Base-by-base conservation (phyloP, 78 protist species). In the Diacronema lutheri region DNA sequence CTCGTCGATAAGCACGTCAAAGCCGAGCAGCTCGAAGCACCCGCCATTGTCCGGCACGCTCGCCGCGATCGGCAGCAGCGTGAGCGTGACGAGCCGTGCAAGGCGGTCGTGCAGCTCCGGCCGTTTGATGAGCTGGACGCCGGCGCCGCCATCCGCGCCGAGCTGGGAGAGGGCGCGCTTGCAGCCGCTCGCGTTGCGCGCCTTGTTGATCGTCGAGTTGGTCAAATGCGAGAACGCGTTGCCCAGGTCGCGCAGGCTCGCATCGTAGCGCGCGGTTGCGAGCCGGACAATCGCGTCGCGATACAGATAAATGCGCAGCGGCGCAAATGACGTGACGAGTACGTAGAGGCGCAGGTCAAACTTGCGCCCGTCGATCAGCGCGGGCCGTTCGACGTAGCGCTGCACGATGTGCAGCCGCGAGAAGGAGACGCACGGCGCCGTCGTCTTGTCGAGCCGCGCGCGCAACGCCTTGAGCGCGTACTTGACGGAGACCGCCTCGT, bases 311-410 rank as follows among this genome's bases (percentile, higher is more conserved):
- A 92, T 38, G 57, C 40, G 44, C 87, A 31, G 25, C 90, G 94
- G 87, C 23, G 55, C 13, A 2, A 46, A 5, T 4, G 80, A 66
- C 25, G 31, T 26, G 58, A 92, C 76, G 37, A 89, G 65, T 29
- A 86, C 92, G 71, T 92, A 92, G 23, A 92, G 0, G 21, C 94
- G 84, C 58, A 92, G 40, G 72, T 92, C 94, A 41, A 92, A 87
- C 74, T 92, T 92, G 55, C 66, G 56, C 1, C 87, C 89, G 40
- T 69, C 38, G 13, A 92, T 2, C 13, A 79, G 35, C 33, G 46
- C 56, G 3, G 94, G 94, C 21, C 64, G 31, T 0, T 21, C 76
- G 35, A 92, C 10, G 86, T 92, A 92, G n/a, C 56, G 79, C 69
- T 92, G 94, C 31, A 62, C 87, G 55, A 90, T 58, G 81, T 41